phyloP scores from a whole-genome alignment of 2,329 filamentous ascomycete genomes.

The Lecanoromycetidae sp. region DNA sequence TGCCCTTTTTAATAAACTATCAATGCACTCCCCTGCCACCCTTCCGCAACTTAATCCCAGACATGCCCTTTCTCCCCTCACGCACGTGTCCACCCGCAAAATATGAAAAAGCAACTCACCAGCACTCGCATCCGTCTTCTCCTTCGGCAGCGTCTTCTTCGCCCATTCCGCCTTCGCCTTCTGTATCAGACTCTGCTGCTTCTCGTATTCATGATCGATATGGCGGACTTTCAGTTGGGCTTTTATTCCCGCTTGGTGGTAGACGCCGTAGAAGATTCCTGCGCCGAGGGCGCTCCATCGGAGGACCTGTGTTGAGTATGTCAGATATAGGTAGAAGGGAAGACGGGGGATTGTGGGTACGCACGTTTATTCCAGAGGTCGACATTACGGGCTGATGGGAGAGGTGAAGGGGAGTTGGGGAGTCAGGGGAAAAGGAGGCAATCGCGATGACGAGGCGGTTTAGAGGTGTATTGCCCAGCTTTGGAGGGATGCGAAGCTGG shows the following conservation, averaged over 20 bases:
- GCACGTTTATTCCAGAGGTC: slow-evolving; percentile 54
- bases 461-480: too few species aligned
- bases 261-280: slow-evolving; percentile 90
- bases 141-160: slow-evolving; percentile 55
- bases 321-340: slow-evolving; percentile 7
- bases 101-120: slow-evolving; percentile 5
- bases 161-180: slow-evolving; percentile 84
- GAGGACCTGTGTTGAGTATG: slow-evolving; percentile 56
- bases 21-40: neutral
- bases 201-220: slow-evolving; percentile 71
- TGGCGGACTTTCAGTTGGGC: slow-evolving; percentile 57
- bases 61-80: too few species aligned
- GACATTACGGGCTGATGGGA: slow-evolving; percentile 43
- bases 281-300: slow-evolving; percentile 89
- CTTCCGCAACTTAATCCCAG: neutral
- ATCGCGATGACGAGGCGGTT: too few species aligned
- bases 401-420: slow-evolving; percentile 23
- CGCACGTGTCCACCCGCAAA: neutral
- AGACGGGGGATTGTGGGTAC: slow-evolving; percentile 19
- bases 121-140: slow-evolving; percentile 14
- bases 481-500: too few species aligned
- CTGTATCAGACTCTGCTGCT: slow-evolving; percentile 82
- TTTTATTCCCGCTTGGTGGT: slow-evolving; percentile 75
- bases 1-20: too few species aligned
- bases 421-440: neutral